Evolutionary conservation across 495 filamentous ascomycete species (phyloP).

Genomic region (Pyrenula massariospora): DNA sequence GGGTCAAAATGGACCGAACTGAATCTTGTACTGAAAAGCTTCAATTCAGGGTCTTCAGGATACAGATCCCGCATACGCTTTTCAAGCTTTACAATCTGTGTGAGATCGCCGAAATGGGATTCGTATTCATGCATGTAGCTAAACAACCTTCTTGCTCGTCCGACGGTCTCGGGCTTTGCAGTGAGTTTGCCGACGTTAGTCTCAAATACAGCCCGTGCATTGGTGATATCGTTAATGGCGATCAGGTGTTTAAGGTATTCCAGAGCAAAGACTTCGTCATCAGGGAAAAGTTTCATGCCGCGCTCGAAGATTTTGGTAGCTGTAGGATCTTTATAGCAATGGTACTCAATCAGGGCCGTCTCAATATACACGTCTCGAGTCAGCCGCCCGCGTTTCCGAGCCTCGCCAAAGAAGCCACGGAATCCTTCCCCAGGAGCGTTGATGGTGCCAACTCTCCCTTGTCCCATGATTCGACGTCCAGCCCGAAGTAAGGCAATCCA

Average conservation of each 20-base stretch:
- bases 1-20: constrained; percentile 59
- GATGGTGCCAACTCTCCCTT: constrained; percentile 41
- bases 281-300: constrained; percentile 81
- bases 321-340: constrained; percentile 86
- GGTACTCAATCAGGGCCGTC: constrained; percentile 81
- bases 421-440: constrained; percentile 41
- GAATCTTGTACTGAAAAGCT: constrained; percentile 66
- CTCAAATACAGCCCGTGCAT: constrained; percentile 90
- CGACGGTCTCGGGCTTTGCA: constrained; percentile 54
- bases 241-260: constrained; percentile 93
- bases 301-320: constrained; percentile 92
- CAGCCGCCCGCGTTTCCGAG: constrained; percentile 70
- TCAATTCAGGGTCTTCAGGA: constrained; percentile 69
- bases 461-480: constrained; percentile 89
- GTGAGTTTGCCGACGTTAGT: constrained; percentile 73
- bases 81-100: constrained; percentile 80
- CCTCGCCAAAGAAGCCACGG: constrained; percentile 76
- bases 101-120: constrained; percentile 82
- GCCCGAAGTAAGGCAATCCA: constrained; percentile 93
- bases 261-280: constrained; percentile 81
- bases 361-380: constrained; percentile 91
- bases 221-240: constrained; percentile 80
- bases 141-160: constrained; percentile 74
- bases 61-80: constrained; percentile 85
- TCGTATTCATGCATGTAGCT: constrained; percentile 89